Evolutionary conservation across 2,329 filamentous ascomycete species (phyloP).

Genomic region (Ophiostoma sp.): DNA sequence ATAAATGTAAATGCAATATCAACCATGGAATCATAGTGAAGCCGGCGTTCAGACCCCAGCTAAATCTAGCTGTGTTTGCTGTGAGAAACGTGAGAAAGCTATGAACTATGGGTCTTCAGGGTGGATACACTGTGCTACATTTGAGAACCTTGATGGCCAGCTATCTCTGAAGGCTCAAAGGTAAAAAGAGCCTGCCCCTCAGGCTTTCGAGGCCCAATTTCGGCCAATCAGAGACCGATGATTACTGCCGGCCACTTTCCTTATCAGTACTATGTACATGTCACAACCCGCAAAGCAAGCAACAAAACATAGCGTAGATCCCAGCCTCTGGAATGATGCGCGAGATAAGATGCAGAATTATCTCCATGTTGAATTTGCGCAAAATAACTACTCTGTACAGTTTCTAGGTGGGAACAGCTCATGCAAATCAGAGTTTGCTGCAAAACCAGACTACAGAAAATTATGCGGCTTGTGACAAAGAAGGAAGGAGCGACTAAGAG

Average conservation of each 20-base stretch:
- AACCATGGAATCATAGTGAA: not conserved
- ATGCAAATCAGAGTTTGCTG: slow-evolving; percentile 6
- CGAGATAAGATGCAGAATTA: slow-evolving; percentile 1
- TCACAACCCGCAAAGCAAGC: not conserved
- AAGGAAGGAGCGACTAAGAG: slow-evolving; percentile 15
- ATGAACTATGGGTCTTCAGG: not conserved
- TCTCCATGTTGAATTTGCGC: not conserved
- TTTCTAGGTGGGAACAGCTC: not conserved
- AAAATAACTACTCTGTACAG: not conserved
- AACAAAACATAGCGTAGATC: not conserved
- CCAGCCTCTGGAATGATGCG: slow-evolving; percentile 2
- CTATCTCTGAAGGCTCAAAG: not conserved
- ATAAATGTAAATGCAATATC: not conserved
- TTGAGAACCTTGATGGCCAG: slow-evolving; percentile 13
- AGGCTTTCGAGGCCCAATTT: not conserved
- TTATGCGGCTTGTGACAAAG: slow-evolving; percentile 5
- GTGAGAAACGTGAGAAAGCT: not conserved
- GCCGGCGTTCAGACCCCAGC: not conserved
- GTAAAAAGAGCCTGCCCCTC: not conserved
- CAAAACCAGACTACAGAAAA: not conserved
- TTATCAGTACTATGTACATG: not conserved
- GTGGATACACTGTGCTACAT: not conserved
- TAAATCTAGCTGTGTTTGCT: not conserved
- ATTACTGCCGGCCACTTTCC: not conserved
- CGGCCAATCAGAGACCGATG: not conserved